These are phyloP conservation scores for Coniella vitis DNA, from an alignment of 2,329 filamentous ascomycete species.

Conservation along the genomic window DNA sequence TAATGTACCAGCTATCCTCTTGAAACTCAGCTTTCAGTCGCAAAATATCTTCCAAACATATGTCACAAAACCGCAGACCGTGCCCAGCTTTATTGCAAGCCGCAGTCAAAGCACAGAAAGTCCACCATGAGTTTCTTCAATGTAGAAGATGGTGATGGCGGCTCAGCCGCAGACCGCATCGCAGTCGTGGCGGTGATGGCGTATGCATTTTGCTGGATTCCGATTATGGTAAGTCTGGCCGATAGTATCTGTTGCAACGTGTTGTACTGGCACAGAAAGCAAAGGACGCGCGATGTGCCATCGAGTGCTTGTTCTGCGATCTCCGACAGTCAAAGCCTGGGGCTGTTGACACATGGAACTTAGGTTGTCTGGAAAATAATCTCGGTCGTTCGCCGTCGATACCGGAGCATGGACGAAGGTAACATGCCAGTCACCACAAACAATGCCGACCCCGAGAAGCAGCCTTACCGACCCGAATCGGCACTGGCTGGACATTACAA, in stretches of 20 bases:
- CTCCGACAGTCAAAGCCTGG: no score
- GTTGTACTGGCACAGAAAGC: not conserved
- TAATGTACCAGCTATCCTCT: no score
- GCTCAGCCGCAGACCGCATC: not conserved
- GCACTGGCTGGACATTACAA: not conserved
- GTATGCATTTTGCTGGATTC: conserved; percentile 7
- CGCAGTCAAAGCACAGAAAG: not conserved
- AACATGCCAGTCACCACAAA: conserved; percentile 5
- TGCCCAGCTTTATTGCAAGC: not conserved
- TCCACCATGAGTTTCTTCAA: conserved; percentile 1
- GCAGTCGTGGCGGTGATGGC: conserved; percentile 3
- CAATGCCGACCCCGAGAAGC: not conserved
- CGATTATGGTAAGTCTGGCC: not conserved
- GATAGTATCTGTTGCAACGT: not conserved
- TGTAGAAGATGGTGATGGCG: not conserved
- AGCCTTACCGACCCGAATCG: not conserved
- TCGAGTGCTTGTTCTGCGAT: not conserved
- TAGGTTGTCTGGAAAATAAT: not conserved
- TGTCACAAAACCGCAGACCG: no score
- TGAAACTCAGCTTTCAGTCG: no score
- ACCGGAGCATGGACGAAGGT: not conserved
- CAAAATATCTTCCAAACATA: no score
- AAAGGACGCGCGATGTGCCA: no score
- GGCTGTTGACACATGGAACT: no score
- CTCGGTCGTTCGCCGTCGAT: not conserved